A percentile compares a stretch with the other conserved stretches of the same genome.
Evolutionary conservation across 371 early-diverging fungal species (phyloP).

Genomic region (Rhizomucor pusillus): DNA sequence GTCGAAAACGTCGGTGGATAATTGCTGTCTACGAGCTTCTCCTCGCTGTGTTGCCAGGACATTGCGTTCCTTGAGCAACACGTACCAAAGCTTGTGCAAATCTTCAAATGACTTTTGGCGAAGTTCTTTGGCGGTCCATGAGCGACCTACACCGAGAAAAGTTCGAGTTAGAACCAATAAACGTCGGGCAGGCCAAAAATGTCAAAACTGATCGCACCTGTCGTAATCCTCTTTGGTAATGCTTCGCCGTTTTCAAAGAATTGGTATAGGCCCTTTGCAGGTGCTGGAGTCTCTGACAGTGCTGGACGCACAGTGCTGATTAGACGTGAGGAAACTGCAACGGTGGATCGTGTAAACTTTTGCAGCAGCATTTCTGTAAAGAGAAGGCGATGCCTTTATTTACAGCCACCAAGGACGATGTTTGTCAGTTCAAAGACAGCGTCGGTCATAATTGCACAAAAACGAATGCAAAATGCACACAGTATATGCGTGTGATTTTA

Average conservation of each 20-base stretch:
- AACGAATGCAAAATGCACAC: no score
- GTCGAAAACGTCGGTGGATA: slow-evolving; percentile 62
- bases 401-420: no score
- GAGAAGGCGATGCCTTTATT: no score
- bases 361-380: slow-evolving; percentile 4
- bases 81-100: slow-evolving; percentile 94
- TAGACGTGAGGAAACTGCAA: slow-evolving; percentile 11
- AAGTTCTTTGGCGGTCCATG: slow-evolving; percentile 91
- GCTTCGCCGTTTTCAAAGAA: slow-evolving; percentile 83
- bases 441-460: no score
- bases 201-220: slow-evolving; percentile 45
- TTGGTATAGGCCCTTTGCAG: slow-evolving; percentile 71
- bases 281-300: slow-evolving; percentile 10
- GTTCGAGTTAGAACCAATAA: no score
- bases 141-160: slow-evolving; percentile 61
- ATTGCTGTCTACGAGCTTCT: slow-evolving; percentile 74
- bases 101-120: slow-evolving; percentile 94
- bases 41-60: slow-evolving; percentile 83
- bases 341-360: slow-evolving; percentile 2
- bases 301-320: slow-evolving; percentile 29
- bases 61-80: slow-evolving; percentile 94
- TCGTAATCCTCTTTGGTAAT: slow-evolving; percentile 63
- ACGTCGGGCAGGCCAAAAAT: no score
- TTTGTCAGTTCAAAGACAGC: no score
- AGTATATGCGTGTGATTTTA: no score